Evolutionary conservation across 2,329 filamentous ascomycete species (phyloP), one percentile per base, ranked within the genome.

Genomic region (Ceratocystis colombiana): DNA sequence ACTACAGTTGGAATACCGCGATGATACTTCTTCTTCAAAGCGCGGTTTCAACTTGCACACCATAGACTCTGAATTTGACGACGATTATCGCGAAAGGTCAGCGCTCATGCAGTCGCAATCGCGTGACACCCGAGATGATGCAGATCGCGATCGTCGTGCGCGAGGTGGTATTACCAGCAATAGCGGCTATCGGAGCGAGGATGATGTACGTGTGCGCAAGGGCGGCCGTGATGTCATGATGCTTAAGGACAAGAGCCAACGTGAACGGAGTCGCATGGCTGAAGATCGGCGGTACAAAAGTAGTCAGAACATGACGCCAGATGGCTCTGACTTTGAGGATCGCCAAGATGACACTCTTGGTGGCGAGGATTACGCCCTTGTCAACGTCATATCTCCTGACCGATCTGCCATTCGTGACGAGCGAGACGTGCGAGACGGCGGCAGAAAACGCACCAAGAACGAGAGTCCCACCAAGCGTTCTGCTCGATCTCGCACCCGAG

Each of bases 371-470:
- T 63, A 64, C 20, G 59, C 61, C 7, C 28, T 66, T 33, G 33
- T 63, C 7, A 45, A 63, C 6, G 33, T 50, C 12, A 46, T 46
- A 3, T 45, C 61, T 4, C 57, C 65, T 17, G 65, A 66, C 30
- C 61, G 37, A 20, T 66, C 65, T 15, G 50, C 48, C 5, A 20
- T 66, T 1, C 64, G 64, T 15, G 61, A 62, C 25, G 53, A 44
- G 5, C 30, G 59, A 45, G 53, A 57, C 28, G 10, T 37, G 59
- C 20, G 59, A 10, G 59, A 62, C 45, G 41, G 61, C 25, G 22
- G 44, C 5, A 48, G 61, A 62, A 62, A 62, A 17, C 61, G 61
- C 28, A 62, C 41, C 8, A 46, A 30, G 46, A 62, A 62, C 6
- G 22, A 45, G 22, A 62, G 61, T 22, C 61, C 46, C 5, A 20